Evolutionary conservation across 345 rosid species (phyloP).

Genomic region (Eucalyptus erythrocorys): DNA sequence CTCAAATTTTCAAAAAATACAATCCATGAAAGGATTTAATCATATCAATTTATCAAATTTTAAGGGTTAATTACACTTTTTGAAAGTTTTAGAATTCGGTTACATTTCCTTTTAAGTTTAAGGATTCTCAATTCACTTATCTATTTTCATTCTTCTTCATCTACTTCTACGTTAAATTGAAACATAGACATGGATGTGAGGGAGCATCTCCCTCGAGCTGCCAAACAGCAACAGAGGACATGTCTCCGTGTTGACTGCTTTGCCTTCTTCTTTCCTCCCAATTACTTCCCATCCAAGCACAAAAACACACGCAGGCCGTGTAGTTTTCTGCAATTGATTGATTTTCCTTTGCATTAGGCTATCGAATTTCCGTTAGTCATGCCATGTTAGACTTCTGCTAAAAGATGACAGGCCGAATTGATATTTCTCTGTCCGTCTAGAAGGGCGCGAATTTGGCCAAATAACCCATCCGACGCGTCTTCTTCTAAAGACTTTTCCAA

Average conservation of each 20-base stretch:
- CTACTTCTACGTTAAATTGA: neutral
- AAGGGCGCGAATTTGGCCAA: neutral
- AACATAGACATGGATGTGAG: neutral
- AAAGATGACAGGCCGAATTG: neutral
- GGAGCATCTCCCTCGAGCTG: neutral
- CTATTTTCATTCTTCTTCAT: neutral
- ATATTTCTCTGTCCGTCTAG: neutral
- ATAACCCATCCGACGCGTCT: neutral
- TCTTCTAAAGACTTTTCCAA: neutral
- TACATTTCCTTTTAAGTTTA: too few species aligned
- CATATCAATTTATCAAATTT: too few species aligned
- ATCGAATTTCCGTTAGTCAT: neutral
- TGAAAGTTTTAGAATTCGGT: too few species aligned
- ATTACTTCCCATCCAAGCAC: neutral
- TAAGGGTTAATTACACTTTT: fast-evolving
- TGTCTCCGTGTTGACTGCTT: neutral
- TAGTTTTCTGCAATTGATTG: neutral
- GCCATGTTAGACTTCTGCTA: neutral
- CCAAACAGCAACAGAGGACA: neutral
- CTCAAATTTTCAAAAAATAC: too few species aligned
- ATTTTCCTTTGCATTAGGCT: neutral
- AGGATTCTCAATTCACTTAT: neutral
- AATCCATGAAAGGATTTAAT: too few species aligned
- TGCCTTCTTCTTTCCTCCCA: neutral
- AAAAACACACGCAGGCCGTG: neutral